These are phyloP conservation scores for Warburgia ugandensis DNA, from an alignment of 164 flowering plant genomes.

Conservation along the genomic window DNA sequence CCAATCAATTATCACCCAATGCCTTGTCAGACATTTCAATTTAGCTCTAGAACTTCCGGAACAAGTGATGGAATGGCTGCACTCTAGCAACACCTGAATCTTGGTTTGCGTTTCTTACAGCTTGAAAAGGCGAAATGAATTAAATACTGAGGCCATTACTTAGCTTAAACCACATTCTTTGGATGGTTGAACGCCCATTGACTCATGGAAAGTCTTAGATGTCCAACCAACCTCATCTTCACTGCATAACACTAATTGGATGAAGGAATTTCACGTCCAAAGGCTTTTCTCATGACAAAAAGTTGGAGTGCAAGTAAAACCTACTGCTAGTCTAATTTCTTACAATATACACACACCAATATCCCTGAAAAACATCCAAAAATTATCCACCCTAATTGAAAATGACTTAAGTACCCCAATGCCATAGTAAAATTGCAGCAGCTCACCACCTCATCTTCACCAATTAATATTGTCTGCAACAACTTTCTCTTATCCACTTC, in stretches of 20 bases:
- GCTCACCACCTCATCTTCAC: too few relatives aligned
- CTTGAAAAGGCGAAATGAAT: too few relatives aligned
- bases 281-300: neutral
- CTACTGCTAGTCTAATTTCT: neutral
- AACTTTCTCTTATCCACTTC: neutral
- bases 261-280: constrained; percentile 2
- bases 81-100: too few relatives aligned
- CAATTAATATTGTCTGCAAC: neutral
- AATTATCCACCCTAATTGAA: neutral
- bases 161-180: neutral
- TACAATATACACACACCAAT: too few relatives aligned
- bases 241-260: constrained; percentile 8
- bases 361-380: too few relatives aligned
- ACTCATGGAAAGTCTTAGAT: constrained; percentile 8
- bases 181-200: constrained; percentile 1
- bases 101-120: too few relatives aligned
- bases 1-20: too few relatives aligned
- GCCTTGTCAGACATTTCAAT: neutral
- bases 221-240: constrained; percentile 7
- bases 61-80: neutral
- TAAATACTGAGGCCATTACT: too few relatives aligned
- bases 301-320: neutral
- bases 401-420: neutral
- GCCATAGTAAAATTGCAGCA: neutral
- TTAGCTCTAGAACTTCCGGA: neutral